Evolutionary conservation across 306 rosid species (phyloP).

Genomic region (Trichosanthes truncata): DNA sequence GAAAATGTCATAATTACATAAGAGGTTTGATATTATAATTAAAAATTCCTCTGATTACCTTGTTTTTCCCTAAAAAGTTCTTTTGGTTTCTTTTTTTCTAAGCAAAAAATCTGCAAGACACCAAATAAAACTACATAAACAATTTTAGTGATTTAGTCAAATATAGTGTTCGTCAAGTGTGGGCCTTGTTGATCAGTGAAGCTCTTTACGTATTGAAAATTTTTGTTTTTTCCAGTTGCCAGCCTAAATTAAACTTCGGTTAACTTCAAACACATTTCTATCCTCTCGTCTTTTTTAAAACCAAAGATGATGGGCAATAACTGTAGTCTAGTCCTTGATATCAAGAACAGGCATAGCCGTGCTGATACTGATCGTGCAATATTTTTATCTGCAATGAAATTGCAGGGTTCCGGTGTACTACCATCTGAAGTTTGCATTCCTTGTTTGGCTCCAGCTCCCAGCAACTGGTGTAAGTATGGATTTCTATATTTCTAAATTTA

Average conservation of each 20-base stretch:
- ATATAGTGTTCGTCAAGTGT: not conserved
- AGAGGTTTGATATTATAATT: not conserved
- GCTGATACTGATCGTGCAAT: not conserved
- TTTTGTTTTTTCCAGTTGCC: not conserved
- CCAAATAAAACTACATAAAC: not conserved
- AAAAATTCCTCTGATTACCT: not conserved
- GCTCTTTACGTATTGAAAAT: not conserved
- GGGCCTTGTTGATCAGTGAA: not conserved
- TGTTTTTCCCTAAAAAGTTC: not conserved
- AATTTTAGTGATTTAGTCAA: not conserved
- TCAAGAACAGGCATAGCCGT: not conserved
- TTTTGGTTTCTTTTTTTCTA: not conserved
- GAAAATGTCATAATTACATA: not conserved
- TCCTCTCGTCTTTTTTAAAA: not conserved
- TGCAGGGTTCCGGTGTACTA: conserved; percentile 87
- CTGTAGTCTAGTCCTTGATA: not conserved
- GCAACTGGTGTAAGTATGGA: conserved; percentile 48
- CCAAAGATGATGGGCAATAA: not conserved
- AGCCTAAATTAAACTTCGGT: not conserved
- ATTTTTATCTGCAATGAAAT: not conserved
- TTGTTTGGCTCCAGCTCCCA: conserved; percentile 99
- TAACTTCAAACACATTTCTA: not conserved
- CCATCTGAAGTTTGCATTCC: conserved; percentile 85
- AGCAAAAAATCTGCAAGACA: not conserved
- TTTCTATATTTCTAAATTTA: not conserved